Conservation (phyloP, 352 stramenopile genomes). For the Lagenidium giganteum region DNA sequence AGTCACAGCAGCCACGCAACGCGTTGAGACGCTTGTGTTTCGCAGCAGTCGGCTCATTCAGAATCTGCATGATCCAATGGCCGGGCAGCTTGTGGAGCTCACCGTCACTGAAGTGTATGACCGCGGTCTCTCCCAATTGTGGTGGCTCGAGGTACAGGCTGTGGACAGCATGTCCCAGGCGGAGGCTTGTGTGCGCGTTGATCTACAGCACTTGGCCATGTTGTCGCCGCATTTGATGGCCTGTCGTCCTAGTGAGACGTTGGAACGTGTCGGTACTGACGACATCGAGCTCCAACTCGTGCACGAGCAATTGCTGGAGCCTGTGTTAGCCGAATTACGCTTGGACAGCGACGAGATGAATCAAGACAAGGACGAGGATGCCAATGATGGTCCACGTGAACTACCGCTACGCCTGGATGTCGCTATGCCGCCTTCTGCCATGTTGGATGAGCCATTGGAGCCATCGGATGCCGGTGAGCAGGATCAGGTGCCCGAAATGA, state of each 20-base stretch:
- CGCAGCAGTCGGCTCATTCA: neutral
- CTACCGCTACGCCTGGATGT: no score
- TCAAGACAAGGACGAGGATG: no score
- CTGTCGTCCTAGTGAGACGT: slow-evolving; percentile 29
- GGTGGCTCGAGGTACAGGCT: slow-evolving; percentile 39
- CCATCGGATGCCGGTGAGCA: no score
- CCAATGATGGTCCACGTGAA: no score
- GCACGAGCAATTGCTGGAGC: slow-evolving; percentile 30
- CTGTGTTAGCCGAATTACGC: slow-evolving; percentile 21
- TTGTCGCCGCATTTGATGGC: slow-evolving; percentile 28
- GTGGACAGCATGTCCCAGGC: slow-evolving; percentile 13
- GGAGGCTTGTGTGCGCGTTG: slow-evolving; percentile 16
- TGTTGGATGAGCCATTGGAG: no score
- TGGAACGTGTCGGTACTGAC: slow-evolving; percentile 1
- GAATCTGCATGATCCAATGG: neutral
- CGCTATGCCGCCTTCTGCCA: no score
- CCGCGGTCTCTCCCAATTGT: slow-evolving; percentile 25
- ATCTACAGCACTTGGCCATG: slow-evolving; percentile 19
- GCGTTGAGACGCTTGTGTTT: no score
- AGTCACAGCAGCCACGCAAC: slow-evolving; percentile 31
- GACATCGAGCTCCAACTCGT: slow-evolving; percentile 25
- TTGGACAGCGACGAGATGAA: no score
- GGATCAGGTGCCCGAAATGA: no score
- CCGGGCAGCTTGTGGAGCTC: slow-evolving; percentile 21
- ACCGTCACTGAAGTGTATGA: slow-evolving; percentile 32